Conservation (phyloP, 768 basidiomycete genomes). For the Crepidotus variabilis region DNA sequence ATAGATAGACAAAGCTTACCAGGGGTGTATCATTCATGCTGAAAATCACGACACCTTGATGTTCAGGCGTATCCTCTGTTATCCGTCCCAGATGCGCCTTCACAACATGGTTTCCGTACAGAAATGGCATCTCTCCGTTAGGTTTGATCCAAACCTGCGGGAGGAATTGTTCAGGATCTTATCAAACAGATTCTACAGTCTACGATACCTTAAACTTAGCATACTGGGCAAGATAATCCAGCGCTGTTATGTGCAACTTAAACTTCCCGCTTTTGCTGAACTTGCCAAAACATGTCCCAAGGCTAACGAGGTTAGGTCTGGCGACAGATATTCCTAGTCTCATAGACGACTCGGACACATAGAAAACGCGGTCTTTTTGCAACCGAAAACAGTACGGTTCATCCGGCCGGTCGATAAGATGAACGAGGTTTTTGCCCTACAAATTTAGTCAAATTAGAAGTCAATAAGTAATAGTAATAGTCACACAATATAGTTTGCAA, state of each 20-base stretch:
- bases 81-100: conserved; percentile 99
- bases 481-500: conserved; percentile 94
- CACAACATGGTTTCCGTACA: conserved; percentile 97
- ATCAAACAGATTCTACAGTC: background rate
- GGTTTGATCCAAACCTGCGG: conserved; percentile 96
- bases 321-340: conserved; percentile 90
- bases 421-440: conserved; percentile 94
- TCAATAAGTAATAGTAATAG: background rate
- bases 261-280: conserved; percentile 98
- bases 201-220: conserved; percentile 90
- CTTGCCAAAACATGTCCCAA: conserved; percentile 97
- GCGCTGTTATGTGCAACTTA: conserved; percentile 90
- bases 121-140: conserved; percentile 98
- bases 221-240: conserved; percentile 93
- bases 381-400: conserved; percentile 95
- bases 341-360: conserved; percentile 94
- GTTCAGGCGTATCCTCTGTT: conserved; percentile 98
- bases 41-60: conserved; percentile 96
- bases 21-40: conserved; percentile 95
- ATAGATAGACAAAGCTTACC: conserved; percentile 39
- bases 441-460: conserved; percentile 1
- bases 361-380: conserved; percentile 93
- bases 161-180: background rate
- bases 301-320: conserved; percentile 83
- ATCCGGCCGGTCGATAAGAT: conserved; percentile 91